Evolutionary conservation across 225 moss, liverwort and hornwort species (phyloP).

Genomic region (Asterella californica): DNA sequence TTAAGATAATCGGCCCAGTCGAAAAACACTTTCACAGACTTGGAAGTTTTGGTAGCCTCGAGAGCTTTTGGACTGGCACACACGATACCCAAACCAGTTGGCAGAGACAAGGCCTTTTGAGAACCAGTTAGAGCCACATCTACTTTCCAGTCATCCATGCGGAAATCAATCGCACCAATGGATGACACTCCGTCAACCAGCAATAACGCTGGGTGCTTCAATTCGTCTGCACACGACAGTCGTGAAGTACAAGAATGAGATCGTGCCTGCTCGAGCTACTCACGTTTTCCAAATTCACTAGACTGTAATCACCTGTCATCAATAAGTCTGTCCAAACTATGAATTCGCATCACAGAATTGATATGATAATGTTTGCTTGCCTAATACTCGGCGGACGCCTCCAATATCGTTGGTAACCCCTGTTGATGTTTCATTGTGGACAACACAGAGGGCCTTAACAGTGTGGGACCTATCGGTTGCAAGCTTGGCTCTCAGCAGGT

Average conservation of each 20-base stretch:
- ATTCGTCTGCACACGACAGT: constrained; percentile 52
- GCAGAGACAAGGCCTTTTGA: constrained; percentile 84
- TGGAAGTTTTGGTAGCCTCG: constrained; percentile 53
- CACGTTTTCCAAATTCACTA: background rate
- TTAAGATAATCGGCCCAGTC: constrained; percentile 78
- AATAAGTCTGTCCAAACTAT: background rate
- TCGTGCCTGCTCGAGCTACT: background rate
- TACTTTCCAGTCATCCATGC: constrained; percentile 84
- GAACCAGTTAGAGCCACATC: constrained; percentile 91
- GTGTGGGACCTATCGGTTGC: constrained; percentile 48
- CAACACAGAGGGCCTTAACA: constrained; percentile 74
- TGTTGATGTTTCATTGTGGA: constrained; percentile 91
- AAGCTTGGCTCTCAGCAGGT: constrained; percentile 50
- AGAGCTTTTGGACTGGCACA: constrained; percentile 82
- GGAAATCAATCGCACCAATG: constrained; percentile 77
- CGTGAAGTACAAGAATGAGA: background rate
- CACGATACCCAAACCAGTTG: constrained; percentile 78
- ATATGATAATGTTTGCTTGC: constrained; percentile 21
- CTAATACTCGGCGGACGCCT: constrained; percentile 65
- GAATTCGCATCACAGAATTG: background rate
- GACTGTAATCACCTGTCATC: background rate
- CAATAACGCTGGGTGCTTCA: constrained; percentile 71
- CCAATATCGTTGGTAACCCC: constrained; percentile 83
- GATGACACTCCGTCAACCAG: constrained; percentile 93
- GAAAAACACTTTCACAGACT: constrained; percentile 64